These are phyloP conservation scores for Chernovozyma sophiae-reginae DNA, from an alignment of 1,139 yeast species.

Conservation along the genomic window DNA sequence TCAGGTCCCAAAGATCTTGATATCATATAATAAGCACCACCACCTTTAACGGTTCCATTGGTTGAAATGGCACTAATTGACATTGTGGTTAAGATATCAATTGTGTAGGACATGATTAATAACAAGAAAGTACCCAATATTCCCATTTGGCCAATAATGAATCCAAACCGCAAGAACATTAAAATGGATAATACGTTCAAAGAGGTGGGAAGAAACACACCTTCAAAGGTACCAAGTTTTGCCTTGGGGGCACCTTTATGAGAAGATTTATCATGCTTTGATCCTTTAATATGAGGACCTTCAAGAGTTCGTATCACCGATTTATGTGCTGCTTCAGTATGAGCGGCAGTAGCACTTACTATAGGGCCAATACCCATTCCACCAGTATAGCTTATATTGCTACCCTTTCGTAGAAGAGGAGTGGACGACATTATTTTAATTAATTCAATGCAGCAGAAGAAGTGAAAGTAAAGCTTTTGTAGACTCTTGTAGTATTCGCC, in stretches of 20 bases:
- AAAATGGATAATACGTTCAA: conserved; percentile 72
- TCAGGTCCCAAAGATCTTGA: conserved; percentile 78
- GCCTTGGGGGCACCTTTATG: conserved; percentile 8
- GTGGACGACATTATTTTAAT: background rate
- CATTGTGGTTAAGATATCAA: conserved; percentile 64
- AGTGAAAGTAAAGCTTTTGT: too few species aligned
- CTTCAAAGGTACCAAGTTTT: conserved; percentile 70
- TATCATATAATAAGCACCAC: conserved; percentile 83
- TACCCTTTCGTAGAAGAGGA: background rate
- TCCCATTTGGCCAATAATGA: conserved; percentile 77
- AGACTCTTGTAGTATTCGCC: too few species aligned
- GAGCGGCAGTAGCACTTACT: background rate
- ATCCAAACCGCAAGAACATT: conserved; percentile 79
- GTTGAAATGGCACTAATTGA: conserved; percentile 79
- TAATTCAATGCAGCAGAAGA: too few species aligned
- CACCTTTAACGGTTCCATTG: conserved; percentile 79
- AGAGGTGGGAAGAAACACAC: conserved; percentile 76
- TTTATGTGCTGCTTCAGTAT: background rate
- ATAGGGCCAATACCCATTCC: background rate
- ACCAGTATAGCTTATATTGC: background rate
- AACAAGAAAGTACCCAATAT: conserved; percentile 57
- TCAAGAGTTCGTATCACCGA: background rate
- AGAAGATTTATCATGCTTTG: background rate
- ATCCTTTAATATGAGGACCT: background rate
- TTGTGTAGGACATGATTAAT: conserved; percentile 57